These are phyloP conservation scores for Phytophthora megakarya DNA, from an alignment of 352 stramenopile species.

Conservation along the genomic window DNA sequence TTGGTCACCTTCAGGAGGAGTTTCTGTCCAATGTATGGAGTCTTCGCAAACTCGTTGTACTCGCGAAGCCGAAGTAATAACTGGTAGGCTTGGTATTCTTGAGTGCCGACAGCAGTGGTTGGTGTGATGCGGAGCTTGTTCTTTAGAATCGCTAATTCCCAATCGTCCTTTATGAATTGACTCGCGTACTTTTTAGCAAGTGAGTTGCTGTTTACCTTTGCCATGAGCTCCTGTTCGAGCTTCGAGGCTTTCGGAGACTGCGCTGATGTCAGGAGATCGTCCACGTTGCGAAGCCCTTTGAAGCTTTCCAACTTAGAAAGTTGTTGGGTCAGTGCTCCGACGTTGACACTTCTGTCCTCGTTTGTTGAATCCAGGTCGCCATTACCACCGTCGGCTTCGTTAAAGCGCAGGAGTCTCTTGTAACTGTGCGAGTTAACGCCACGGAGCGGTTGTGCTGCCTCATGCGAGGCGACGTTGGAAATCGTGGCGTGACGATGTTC, in stretches of 20 bases:
- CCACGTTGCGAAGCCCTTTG: not conserved
- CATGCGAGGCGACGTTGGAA: too few species aligned
- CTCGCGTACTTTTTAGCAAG: constrained; percentile 1
- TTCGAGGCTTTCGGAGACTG: constrained; percentile 1
- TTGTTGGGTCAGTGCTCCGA: not conserved
- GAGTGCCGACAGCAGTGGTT: too few species aligned
- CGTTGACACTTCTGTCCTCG: not conserved
- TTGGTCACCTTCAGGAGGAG: not conserved
- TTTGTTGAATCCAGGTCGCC: not conserved
- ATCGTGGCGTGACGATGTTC: too few species aligned
- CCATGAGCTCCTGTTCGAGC: constrained; percentile 1
- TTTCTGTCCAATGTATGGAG: not conserved
- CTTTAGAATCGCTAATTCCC: constrained; percentile 1
- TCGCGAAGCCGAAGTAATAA: not conserved
- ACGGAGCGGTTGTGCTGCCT: too few species aligned
- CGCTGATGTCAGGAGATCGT: not conserved
- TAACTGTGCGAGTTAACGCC: too few species aligned
- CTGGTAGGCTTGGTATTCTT: not conserved
- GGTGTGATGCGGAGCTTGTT: not conserved
- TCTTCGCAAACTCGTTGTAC: constrained; percentile 4
- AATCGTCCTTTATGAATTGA: constrained; percentile 3
- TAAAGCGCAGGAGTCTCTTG: not conserved
- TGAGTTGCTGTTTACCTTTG: not conserved
- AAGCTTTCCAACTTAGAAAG: not conserved
- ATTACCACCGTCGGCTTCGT: not conserved